Percentiles rank a stretch among this genome's conserved stretches.
Evolutionary conservation across 306 rosid genomes (phyloP).

Genomic region (Carpinus viminea): DNA sequence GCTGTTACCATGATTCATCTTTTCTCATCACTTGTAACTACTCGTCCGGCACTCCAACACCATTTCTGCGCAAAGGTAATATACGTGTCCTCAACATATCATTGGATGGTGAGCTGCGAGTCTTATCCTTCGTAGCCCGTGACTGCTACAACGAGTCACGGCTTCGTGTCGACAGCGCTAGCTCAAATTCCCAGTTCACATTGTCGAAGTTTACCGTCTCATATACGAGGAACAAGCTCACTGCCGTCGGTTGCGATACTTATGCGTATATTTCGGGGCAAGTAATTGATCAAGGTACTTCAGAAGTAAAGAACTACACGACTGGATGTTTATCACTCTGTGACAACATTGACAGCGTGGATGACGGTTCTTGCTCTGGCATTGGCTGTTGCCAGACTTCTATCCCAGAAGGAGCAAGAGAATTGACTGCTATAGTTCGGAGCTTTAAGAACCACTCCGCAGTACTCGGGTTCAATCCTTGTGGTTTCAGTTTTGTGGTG

Average conservation of each 20-base stretch:
- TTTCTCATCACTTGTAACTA: conserved; percentile 17
- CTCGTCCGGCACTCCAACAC: background rate
- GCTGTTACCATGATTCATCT: conserved; percentile 9
- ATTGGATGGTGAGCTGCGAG: conserved; percentile 19
- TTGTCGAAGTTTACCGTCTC: background rate
- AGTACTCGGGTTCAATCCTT: background rate
- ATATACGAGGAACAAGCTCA: conserved; percentile 9
- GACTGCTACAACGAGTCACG: background rate
- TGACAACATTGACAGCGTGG: background rate
- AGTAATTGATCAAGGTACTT: too few species aligned
- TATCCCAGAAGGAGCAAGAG: background rate
- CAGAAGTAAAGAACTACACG: background rate
- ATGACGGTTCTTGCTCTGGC: background rate
- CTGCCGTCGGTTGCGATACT: conserved; percentile 6
- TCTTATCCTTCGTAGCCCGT: background rate
- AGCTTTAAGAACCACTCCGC: background rate
- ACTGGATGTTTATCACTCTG: conserved; percentile 6
- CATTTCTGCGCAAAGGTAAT: background rate
- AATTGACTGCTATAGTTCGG: background rate
- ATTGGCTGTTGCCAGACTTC: background rate
- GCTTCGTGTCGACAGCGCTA: background rate
- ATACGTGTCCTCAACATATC: conserved; percentile 15
- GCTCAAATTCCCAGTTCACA: background rate
- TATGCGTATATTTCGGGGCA: background rate
- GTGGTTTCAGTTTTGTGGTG: conserved; percentile 35